Evolutionary conservation across 306 rosid genomes (phyloP).

Genomic region (Dryas octopetala): DNA sequence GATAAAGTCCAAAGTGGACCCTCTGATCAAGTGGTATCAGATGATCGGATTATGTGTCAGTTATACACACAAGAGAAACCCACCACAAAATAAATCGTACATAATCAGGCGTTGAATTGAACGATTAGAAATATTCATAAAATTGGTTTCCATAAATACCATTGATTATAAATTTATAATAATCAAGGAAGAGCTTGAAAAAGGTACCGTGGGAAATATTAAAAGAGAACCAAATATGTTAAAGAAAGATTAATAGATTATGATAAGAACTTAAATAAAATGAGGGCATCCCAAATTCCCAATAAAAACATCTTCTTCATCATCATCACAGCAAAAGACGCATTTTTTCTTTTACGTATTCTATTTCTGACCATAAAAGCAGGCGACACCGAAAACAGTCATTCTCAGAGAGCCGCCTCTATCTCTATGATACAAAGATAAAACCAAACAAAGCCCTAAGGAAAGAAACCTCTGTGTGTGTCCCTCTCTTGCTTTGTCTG

Average conservation of each 20-base stretch:
- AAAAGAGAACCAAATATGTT: slow-evolving; percentile 3
- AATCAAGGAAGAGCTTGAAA: background rate
- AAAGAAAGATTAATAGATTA: background rate
- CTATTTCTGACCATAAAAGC: slow-evolving; percentile 24
- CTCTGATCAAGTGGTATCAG: slow-evolving; percentile 18
- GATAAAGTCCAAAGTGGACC: slow-evolving; percentile 14
- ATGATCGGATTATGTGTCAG: background rate
- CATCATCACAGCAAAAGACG: background rate
- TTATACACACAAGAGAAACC: background rate
- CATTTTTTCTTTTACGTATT: background rate
- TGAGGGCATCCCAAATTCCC: slow-evolving; percentile 1
- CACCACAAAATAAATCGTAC: slow-evolving; percentile 4
- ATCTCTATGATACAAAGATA: background rate
- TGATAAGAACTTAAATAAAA: background rate
- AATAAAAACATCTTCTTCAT: background rate
- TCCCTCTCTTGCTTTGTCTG: background rate
- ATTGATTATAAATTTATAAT: background rate
- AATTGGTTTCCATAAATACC: background rate
- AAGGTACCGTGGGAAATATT: slow-evolving; percentile 6
- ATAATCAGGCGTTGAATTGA: background rate
- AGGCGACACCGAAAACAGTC: slow-evolving; percentile 20
- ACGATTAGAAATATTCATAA: background rate
- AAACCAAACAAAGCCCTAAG: slow-evolving; percentile 2
- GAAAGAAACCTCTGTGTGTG: background rate
- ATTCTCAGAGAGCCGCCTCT: slow-evolving; percentile 13